These are phyloP conservation scores for Davidsoniella australis DNA, from an alignment of 2,329 filamentous ascomycete species.

Conservation along the genomic window DNA sequence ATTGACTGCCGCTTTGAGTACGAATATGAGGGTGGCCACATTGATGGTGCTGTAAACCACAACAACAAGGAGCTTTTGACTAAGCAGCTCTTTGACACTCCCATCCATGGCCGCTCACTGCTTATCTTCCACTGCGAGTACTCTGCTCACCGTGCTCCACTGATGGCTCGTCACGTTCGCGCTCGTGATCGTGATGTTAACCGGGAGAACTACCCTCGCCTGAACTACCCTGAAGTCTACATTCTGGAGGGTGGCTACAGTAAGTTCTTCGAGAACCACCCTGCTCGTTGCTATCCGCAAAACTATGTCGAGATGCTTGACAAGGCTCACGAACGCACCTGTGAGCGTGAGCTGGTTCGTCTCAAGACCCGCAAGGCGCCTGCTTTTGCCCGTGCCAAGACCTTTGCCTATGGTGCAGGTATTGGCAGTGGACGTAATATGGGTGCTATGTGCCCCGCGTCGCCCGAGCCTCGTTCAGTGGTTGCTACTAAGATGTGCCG, in stretches of 20 bases:
- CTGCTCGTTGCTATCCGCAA: slow-evolving; percentile 71
- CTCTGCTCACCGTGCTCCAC: slow-evolving; percentile 84
- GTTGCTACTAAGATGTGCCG: slow-evolving; percentile 5
- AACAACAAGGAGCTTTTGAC: slow-evolving; percentile 88
- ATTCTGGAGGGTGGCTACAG: slow-evolving; percentile 95
- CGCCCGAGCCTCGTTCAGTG: slow-evolving; percentile 4
- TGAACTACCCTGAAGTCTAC: slow-evolving; percentile 95
- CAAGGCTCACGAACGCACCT: slow-evolving; percentile 78
- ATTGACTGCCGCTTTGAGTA: slow-evolving; percentile 98
- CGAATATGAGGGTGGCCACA: slow-evolving; percentile 92
- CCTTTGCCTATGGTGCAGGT: slow-evolving; percentile 69
- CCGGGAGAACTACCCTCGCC: slow-evolving; percentile 65
- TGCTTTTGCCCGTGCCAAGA: slow-evolving; percentile 62
- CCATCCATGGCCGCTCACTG: slow-evolving; percentile 54
- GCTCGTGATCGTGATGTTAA: slow-evolving; percentile 77
- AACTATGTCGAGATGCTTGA: slow-evolving; percentile 95
- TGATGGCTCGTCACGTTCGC: slow-evolving; percentile 90
- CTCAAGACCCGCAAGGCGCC: slow-evolving; percentile 70
- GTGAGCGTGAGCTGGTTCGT: slow-evolving; percentile 86
- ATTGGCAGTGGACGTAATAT: not conserved
- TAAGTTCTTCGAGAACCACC: slow-evolving; percentile 69
- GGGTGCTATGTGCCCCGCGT: slow-evolving; percentile 1
- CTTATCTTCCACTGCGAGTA: slow-evolving; percentile 97
- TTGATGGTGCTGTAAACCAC: slow-evolving; percentile 83
- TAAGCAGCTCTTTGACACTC: slow-evolving; percentile 55